These are phyloP conservation scores for Chaetomiaceae sp. DNA, from an alignment of 2,329 filamentous ascomycete species.

Conservation along the genomic window DNA sequence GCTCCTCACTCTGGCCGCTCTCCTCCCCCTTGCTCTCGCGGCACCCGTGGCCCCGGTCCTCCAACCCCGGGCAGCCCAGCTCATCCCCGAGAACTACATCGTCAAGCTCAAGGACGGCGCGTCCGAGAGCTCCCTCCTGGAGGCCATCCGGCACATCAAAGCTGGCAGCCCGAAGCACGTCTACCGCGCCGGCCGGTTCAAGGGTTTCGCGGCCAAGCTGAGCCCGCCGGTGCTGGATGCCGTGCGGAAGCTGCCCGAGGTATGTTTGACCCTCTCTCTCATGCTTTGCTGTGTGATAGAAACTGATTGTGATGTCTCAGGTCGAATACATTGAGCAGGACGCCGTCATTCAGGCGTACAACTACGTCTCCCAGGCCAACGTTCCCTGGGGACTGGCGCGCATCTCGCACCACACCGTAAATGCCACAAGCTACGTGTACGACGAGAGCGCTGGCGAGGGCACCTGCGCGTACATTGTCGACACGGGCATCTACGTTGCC, in stretches of 20 bases:
- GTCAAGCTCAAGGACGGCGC: slow-evolving; percentile 40
- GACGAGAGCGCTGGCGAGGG: slow-evolving; percentile 28
- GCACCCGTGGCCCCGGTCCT: slow-evolving; percentile 30
- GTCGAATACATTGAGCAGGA: slow-evolving; percentile 33
- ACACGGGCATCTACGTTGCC: slow-evolving; percentile 43
- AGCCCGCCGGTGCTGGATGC: slow-evolving; percentile 22
- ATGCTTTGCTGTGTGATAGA: background rate
- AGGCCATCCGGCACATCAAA: slow-evolving; percentile 20
- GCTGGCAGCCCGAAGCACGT: slow-evolving; percentile 22
- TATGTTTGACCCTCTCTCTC: slow-evolving; percentile 5
- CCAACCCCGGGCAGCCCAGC: slow-evolving; percentile 31
- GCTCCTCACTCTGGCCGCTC: slow-evolving; percentile 31
- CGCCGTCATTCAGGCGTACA: slow-evolving; percentile 25
- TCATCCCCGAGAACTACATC: slow-evolving; percentile 41
- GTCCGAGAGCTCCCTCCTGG: slow-evolving; percentile 29
- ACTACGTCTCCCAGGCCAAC: slow-evolving; percentile 24
- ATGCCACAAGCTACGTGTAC: slow-evolving; percentile 27
- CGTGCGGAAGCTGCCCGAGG: slow-evolving; percentile 26
- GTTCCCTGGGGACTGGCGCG: slow-evolving; percentile 30
- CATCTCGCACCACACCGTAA: slow-evolving; percentile 24
- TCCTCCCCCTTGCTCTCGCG: slow-evolving; percentile 35
- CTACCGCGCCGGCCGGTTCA: slow-evolving; percentile 27
- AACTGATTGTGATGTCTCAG: slow-evolving; percentile 12
- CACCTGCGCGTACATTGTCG: slow-evolving; percentile 38
- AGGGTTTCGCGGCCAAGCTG: slow-evolving; percentile 29